Base-by-base conservation (phyloP, 495 filamentous ascomycete species). In the Penicillium pancosmium region DNA sequence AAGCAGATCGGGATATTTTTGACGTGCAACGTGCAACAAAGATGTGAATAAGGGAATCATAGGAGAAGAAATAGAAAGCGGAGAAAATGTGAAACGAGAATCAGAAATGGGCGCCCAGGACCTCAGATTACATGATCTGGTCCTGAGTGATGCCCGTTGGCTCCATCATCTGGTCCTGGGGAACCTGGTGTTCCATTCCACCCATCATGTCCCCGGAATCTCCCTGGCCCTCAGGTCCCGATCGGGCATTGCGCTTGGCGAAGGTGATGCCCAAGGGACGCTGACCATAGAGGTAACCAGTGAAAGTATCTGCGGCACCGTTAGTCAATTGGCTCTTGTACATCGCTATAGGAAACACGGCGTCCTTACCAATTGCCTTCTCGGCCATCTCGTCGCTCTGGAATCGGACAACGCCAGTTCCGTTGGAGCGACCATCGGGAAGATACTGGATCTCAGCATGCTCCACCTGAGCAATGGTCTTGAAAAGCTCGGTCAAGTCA, bases 371-470 rank as follows among this genome's bases (percentile, higher is more conserved):
- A 68, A 98, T 98, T 23, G 93, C 87, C 52, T 91, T 97, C 65
- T 96, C 93, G 1, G 94, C 91, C 65, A 90, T 93, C 11, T 93
- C 88, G 10, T 84, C 73, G 43, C 73, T 86, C 63, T 95, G 91
- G 69, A 98, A 98, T 60, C 93, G 86, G 52, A 98, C 95, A 44
- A 98, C 94, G 69, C 94, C 94, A 49, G 90, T 96, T 50, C 94
- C 94, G 56, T 91, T 88, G 53, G 95, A 98, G 63, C 94, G 91
- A 48, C 94, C 93, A 68, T 95, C 97, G 8, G 91, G 89, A 68
- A 98, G 95, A 68, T 98, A 98, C 76, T 98, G 95, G 50, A 98
- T 98, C 78, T 98, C 95, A 11, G 94, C 94, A 63, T 91, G 91
- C 64, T 97, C 92, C 60, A 98, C 94, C 75, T 97, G 96, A 47